Percentiles rank a stretch among this genome's conserved stretches.
phyloP scores from a whole-genome alignment of 306 rosid genomes.

The Rosa rugosa region DNA sequence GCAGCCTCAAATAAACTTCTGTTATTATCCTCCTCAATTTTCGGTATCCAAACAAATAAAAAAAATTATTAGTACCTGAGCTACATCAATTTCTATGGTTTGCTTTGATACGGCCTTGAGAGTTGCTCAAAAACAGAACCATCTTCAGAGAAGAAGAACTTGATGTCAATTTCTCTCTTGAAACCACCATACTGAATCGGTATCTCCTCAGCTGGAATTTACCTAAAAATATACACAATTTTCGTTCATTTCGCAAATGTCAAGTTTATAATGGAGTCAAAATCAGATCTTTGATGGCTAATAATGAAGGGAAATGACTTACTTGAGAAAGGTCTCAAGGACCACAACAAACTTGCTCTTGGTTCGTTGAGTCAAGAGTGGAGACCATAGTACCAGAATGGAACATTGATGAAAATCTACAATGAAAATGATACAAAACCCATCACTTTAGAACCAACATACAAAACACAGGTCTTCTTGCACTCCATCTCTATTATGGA shows the following conservation, averaged over 20 bases:
- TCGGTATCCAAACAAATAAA: too few species aligned
- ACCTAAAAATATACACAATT: conserved; percentile 11
- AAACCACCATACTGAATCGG: conserved; percentile 49
- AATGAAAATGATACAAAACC: neutral
- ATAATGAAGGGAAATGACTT: neutral
- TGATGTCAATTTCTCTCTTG: conserved; percentile 37
- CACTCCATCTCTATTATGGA: too few species aligned
- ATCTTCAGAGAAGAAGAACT: conserved; percentile 35
- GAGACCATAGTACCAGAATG: conserved; percentile 82
- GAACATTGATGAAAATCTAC: conserved; percentile 86
- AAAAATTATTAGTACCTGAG: conserved; percentile 27
- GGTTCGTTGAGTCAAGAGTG: conserved; percentile 83
- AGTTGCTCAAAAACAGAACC: conserved; percentile 30
- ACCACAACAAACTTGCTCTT: conserved; percentile 55
- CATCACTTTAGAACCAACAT: neutral
- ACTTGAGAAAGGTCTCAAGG: conserved; percentile 50
- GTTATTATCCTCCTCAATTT: too few species aligned
- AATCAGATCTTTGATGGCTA: neutral
- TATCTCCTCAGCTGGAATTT: conserved; percentile 45
- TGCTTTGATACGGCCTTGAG: conserved; percentile 35
- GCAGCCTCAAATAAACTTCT: too few species aligned
- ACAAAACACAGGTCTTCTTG: too few species aligned
- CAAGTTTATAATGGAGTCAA: neutral
- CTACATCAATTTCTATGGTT: conserved; percentile 36
- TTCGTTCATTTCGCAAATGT: neutral